These are phyloP conservation scores for Hygrophorus pudorinus DNA, from an alignment of 768 basidiomycete species.

Conservation along the genomic window DNA sequence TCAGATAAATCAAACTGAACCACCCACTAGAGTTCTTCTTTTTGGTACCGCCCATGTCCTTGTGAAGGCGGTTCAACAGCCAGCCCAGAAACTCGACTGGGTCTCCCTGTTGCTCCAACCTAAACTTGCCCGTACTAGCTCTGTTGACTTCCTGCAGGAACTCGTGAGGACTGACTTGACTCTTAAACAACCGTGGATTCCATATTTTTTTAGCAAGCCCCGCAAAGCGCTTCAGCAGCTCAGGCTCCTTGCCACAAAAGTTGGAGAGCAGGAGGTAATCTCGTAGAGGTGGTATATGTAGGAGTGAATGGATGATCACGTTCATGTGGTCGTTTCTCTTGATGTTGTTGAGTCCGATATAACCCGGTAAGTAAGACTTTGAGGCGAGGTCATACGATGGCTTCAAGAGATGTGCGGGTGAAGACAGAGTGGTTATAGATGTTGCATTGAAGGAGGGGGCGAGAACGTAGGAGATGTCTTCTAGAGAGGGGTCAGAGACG, in stretches of 20 bases:
- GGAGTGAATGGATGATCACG: conserved; percentile 86
- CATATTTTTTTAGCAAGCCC: conserved; percentile 87
- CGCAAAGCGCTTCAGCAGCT: conserved; percentile 83
- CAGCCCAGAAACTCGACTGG: conserved; percentile 94
- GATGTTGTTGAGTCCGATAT: conserved; percentile 96
- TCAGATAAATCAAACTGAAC: conserved; percentile 7
- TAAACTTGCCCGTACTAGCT: conserved; percentile 83
- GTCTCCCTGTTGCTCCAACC: conserved; percentile 90
- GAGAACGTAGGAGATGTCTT: conserved; percentile 89
- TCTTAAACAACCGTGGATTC: conserved; percentile 95
- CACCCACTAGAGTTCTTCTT: conserved; percentile 80
- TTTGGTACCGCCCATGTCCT: conserved; percentile 90
- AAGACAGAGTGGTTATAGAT: conserved; percentile 45
- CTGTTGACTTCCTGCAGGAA: conserved; percentile 94
- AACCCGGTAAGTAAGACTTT: conserved; percentile 83
- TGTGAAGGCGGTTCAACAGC: conserved; percentile 89
- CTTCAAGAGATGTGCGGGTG: conserved; percentile 49
- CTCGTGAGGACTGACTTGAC: conserved; percentile 98
- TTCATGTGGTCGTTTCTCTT: conserved; percentile 97
- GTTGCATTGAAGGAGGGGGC: conserved; percentile 72
- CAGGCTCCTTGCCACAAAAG: conserved; percentile 66
- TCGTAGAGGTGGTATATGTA: conserved; percentile 85
- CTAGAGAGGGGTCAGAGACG: conserved; percentile 92
- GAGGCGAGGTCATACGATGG: conserved; percentile 79
- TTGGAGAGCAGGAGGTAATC: conserved; percentile 76